Base-by-base conservation (phyloP, 2,329 filamentous ascomycete species). In the Thelonectria blattea region DNA sequence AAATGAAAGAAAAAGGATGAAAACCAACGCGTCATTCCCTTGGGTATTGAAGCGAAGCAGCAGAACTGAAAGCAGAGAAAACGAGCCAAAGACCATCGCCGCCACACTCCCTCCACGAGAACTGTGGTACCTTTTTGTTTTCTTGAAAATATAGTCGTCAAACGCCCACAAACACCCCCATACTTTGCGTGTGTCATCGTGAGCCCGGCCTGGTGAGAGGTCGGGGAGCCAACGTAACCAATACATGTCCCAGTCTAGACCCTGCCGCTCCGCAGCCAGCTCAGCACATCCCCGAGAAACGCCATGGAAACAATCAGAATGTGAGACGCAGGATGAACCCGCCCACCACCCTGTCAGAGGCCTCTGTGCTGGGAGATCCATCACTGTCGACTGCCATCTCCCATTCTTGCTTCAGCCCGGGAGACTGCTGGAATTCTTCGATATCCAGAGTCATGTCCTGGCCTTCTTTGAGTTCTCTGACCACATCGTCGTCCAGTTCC, bases 391-490 rank as follows among this genome's bases (percentile, higher is more conserved):
- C 72, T 2, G 80, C 78, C 85, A 88, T 88, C 56, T 88, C 85
- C 85, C 85, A 88, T 65, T 88, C 85, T 37, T 80, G 75, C 70
- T 88, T 87, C 41, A 79, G 68, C 24, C 45, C 46, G 10, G 57
- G 39, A 22, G 68, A 49, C 30, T 70, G 68, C 30, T 74, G 68
- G n/a, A 80, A 70, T 66, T 85, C 81, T 17, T 74, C 73, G 43
- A 91, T 81, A 67, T 95, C 89, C 58, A 91, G 83, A 60, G 89
- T 85, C 90, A 98, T 95, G 71, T 97, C 94, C 75, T 98, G 92
- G 32, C 93, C 93, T 78, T 99, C 95, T 2, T 88, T 85, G 53
- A 98, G 81, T 74, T 94, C 90, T 46, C 85, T 85, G 32, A 98
- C 86, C 49, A 96, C 89, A 64, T 97, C 93, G 71, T 98, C 93